Conservation (phyloP, 768 basidiomycete genomes). For the Hortiboletus campestris region DNA sequence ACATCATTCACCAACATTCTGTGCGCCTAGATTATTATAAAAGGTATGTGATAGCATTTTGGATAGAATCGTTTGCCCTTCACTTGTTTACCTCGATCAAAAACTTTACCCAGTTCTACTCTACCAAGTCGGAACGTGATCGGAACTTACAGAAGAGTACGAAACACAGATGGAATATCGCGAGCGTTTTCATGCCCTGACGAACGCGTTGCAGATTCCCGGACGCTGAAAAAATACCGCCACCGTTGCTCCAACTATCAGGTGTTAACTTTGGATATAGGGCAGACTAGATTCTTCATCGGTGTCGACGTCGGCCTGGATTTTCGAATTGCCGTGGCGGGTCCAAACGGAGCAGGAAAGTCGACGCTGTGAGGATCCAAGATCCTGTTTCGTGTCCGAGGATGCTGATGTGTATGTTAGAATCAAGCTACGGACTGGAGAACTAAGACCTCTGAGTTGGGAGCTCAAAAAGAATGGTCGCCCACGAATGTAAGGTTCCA, state of each 20-base stretch:
- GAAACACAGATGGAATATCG: slow-evolving; percentile 95
- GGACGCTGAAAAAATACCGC: slow-evolving; percentile 96
- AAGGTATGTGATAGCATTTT: slow-evolving; percentile 49
- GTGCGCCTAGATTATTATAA: slow-evolving; percentile 95
- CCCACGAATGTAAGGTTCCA: slow-evolving; percentile 67
- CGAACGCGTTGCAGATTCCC: slow-evolving; percentile 60
- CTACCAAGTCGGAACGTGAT: slow-evolving; percentile 94
- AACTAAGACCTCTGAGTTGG: slow-evolving; percentile 43
- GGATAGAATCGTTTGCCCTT: not conserved
- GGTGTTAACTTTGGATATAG: slow-evolving; percentile 90
- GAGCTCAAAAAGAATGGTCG: slow-evolving; percentile 90
- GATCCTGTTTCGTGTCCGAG: not conserved
- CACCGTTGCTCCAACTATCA: slow-evolving; percentile 89
- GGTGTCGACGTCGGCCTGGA: slow-evolving; percentile 95
- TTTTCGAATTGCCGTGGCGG: slow-evolving; percentile 91
- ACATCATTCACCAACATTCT: slow-evolving; percentile 96
- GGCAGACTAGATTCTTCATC: slow-evolving; percentile 69
- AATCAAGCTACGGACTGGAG: slow-evolving; percentile 65
- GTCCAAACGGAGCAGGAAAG: slow-evolving; percentile 95
- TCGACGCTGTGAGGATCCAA: slow-evolving; percentile 71
- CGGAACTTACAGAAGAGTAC: slow-evolving; percentile 89
- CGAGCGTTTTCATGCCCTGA: slow-evolving; percentile 70
- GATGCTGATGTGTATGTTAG: slow-evolving; percentile 37
- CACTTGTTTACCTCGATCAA: slow-evolving; percentile 35
- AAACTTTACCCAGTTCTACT: slow-evolving; percentile 98